A percentile compares a stretch with the other conserved stretches of the same genome.
These are phyloP conservation scores for Kodamaea hsintzibuensis DNA, from an alignment of 805 yeast genomes.

Conservation along the genomic window DNA sequence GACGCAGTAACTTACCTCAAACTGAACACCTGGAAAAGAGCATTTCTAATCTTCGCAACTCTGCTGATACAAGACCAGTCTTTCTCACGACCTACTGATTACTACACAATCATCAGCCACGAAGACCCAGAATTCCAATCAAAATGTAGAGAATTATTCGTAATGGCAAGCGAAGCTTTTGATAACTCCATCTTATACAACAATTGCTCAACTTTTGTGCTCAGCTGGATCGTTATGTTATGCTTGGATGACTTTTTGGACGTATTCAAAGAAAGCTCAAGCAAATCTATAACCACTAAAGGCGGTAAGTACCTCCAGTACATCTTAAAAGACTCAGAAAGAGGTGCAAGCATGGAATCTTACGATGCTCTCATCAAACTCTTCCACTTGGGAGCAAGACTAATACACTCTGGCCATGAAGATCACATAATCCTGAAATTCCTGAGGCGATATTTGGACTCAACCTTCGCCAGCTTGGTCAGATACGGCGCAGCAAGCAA, in stretches of 20 bases:
- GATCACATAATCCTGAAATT: conserved; percentile 33
- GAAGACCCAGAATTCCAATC: conserved; percentile 24
- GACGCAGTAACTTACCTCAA: conserved; percentile 28
- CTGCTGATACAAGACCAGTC: conserved; percentile 36
- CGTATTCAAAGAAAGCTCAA: conserved; percentile 2
- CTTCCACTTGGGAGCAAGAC: conserved; percentile 36
- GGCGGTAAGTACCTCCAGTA: conserved; percentile 32
- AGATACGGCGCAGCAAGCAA: conserved; percentile 12
- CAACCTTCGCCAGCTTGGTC: conserved; percentile 26
- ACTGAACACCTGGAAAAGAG: conserved; percentile 38
- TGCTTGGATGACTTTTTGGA: conserved; percentile 34
- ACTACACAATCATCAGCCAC: conserved; percentile 22
- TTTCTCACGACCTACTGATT: conserved; percentile 39
- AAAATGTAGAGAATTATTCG: conserved; percentile 32
- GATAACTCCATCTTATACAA: conserved; percentile 24
- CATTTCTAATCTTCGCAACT: conserved; percentile 32
- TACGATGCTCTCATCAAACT: conserved; percentile 38
- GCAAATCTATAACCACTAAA: conserved; percentile 21
- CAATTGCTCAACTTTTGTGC: conserved; percentile 21
- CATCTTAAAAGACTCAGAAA: conserved; percentile 30
- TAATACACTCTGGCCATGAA: conserved; percentile 18
- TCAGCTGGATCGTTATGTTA: conserved; percentile 34
- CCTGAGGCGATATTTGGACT: conserved; percentile 31
- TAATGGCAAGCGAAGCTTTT: conserved; percentile 28
- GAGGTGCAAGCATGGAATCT: conserved; percentile 29